Evolutionary conservation across 768 basidiomycete species (phyloP).

Genomic region (Collybia sordida): DNA sequence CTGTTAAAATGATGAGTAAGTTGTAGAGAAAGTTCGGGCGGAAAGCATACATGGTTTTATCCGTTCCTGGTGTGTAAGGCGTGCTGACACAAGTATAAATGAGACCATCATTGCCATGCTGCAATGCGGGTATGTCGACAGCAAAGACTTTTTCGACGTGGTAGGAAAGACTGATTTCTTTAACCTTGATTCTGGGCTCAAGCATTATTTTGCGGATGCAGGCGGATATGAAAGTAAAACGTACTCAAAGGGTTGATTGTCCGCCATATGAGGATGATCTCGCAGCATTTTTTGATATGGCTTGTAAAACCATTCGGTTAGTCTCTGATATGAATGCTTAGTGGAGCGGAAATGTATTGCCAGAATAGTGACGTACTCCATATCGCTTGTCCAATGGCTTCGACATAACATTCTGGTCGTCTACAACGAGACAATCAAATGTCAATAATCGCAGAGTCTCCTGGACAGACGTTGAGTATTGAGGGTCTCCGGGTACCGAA

Average conservation of each 20-base stretch:
- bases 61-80: conserved; percentile 83
- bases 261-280: conserved; percentile 67
- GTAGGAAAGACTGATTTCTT: conserved; percentile 86
- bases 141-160: conserved; percentile 83
- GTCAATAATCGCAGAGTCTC: conserved; percentile 80
- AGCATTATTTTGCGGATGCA: conserved; percentile 9
- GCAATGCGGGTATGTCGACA: conserved; percentile 78
- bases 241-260: conserved; percentile 79
- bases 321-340: conserved; percentile 47
- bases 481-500: background rate
- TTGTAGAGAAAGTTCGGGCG: background rate
- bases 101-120: conserved; percentile 93
- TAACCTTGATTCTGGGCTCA: conserved; percentile 72
- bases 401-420: conserved; percentile 85
- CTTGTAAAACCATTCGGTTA: conserved; percentile 79
- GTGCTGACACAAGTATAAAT: conserved; percentile 93
- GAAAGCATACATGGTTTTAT: conserved; percentile 74
- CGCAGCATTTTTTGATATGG: conserved; percentile 73
- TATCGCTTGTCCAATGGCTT: conserved; percentile 84
- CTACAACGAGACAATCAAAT: conserved; percentile 90
- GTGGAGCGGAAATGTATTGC: background rate
- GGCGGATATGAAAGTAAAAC: conserved; percentile 23
- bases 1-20: conserved; percentile 37
- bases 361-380: conserved; percentile 58
- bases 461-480: conserved; percentile 38